Conservation (phyloP, 305 asterid genomes). For the Fraxinus dipetala region DNA sequence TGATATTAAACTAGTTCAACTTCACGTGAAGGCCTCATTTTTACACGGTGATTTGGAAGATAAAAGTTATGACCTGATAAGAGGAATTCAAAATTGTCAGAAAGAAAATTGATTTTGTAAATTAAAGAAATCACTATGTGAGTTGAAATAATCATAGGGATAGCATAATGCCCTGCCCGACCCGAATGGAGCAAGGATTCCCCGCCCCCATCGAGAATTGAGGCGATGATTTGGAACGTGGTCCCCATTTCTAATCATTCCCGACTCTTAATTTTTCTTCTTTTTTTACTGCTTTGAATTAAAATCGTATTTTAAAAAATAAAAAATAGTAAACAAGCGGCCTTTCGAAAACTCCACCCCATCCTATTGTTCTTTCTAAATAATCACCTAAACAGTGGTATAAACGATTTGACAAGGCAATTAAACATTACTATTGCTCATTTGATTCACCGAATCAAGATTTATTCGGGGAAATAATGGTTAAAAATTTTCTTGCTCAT, state of each 20-base stretch:
- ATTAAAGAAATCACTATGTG: not conserved
- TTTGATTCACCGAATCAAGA: no score
- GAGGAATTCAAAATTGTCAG: not conserved
- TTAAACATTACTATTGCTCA: not conserved
- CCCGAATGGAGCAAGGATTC: no score
- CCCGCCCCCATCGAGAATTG: no score
- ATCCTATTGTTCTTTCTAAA: not conserved
- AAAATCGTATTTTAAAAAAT: no score
- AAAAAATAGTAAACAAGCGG: not conserved
- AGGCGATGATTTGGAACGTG: not conserved
- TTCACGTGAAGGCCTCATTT: not conserved
- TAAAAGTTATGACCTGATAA: no score
- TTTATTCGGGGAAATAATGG: no score
- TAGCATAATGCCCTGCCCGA: no score
- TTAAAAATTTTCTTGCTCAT: not conserved
- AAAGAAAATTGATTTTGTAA: not conserved
- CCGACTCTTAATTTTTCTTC: not conserved
- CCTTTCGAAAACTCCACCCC: not conserved
- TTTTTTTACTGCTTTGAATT: no score
- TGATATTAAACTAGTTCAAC: constrained; percentile 20
- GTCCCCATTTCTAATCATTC: not conserved
- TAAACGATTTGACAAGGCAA: not conserved
- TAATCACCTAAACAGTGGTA: not conserved
- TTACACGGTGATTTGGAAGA: not conserved
- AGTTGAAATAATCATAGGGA: not conserved